Evolutionary conservation across 495 filamentous ascomycete genomes (phyloP).

Genomic region (Neurospora sp.): DNA sequence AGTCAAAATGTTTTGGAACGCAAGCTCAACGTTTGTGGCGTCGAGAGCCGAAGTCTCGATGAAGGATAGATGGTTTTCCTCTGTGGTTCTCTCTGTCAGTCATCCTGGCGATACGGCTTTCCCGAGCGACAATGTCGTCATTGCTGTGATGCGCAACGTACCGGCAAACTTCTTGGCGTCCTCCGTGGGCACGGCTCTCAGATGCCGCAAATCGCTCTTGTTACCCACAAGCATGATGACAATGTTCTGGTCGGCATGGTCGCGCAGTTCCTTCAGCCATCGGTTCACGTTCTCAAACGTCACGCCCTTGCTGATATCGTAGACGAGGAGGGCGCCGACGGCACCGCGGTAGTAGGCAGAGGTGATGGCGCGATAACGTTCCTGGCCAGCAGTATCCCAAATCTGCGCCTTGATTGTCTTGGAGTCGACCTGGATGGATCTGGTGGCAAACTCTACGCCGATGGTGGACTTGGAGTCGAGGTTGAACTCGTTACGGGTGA

Average conservation of each 20-base stretch:
- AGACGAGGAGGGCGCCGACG: constrained; percentile 93
- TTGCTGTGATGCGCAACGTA: constrained; percentile 34
- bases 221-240: constrained; percentile 99
- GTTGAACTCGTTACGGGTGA: constrained; percentile 99
- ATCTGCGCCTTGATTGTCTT: constrained; percentile 99
- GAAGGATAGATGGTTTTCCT: constrained; percentile 91
- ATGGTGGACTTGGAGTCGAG: constrained; percentile 99
- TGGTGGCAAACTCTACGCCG: constrained; percentile 97
- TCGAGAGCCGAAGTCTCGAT: constrained; percentile 99
- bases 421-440: constrained; percentile 96
- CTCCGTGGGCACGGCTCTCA: constrained; percentile 94
- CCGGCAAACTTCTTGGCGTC: constrained; percentile 98
- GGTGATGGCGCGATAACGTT: constrained; percentile 97
- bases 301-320: constrained; percentile 99
- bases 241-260: constrained; percentile 98
- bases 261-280: constrained; percentile 97
- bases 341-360: constrained; percentile 98
- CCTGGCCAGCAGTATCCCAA: constrained; percentile 99
- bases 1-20: constrained; percentile 98
- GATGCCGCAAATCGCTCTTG: constrained; percentile 99
- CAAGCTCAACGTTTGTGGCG: constrained; percentile 97
- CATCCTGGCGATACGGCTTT: neutral
- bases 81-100: constrained; percentile 32
- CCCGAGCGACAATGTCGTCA: neutral
- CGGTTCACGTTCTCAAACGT: constrained; percentile 98